phyloP scores from a whole-genome alignment of 83 land plant genomes.

The Picea abies region DNA sequence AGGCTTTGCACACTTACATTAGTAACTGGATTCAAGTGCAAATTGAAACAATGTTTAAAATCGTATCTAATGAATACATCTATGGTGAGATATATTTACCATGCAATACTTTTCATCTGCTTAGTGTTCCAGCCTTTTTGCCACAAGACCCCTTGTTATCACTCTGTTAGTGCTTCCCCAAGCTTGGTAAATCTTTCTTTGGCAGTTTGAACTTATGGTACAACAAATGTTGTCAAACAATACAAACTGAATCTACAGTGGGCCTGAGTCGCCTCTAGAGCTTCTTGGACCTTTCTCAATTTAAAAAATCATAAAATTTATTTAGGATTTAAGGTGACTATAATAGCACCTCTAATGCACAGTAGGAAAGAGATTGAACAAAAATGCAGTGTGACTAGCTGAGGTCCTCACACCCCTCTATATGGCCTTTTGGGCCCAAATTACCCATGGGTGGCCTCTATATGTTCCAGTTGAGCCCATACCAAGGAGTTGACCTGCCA shows the following conservation, averaged over 20 bases:
- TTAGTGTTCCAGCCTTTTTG: neutral
- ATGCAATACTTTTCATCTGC: neutral
- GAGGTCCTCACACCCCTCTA: too few relatives aligned
- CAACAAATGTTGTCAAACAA: neutral
- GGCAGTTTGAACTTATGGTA: neutral
- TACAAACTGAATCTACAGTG: neutral
- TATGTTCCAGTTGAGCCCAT: neutral
- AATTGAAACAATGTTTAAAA: too few relatives aligned
- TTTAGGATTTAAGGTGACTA: too few relatives aligned
- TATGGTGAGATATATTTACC: neutral
- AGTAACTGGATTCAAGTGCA: too few relatives aligned
- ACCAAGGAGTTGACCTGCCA: neutral
- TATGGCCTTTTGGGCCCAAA: neutral
- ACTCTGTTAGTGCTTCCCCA: neutral
- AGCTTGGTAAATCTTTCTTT: neutral
- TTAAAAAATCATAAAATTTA: too few relatives aligned
- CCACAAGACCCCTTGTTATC: neutral
- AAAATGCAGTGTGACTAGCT: too few relatives aligned
- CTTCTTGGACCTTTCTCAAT: neutral
- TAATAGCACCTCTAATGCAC: too few relatives aligned
- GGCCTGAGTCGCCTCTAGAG: neutral
- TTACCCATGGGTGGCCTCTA: neutral
- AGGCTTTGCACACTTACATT: too few relatives aligned
- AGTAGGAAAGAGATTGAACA: too few relatives aligned
- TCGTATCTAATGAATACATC: too few relatives aligned